Evolutionary conservation across 306 rosid genomes (phyloP).

Genomic region (Abrus precatorius): DNA sequence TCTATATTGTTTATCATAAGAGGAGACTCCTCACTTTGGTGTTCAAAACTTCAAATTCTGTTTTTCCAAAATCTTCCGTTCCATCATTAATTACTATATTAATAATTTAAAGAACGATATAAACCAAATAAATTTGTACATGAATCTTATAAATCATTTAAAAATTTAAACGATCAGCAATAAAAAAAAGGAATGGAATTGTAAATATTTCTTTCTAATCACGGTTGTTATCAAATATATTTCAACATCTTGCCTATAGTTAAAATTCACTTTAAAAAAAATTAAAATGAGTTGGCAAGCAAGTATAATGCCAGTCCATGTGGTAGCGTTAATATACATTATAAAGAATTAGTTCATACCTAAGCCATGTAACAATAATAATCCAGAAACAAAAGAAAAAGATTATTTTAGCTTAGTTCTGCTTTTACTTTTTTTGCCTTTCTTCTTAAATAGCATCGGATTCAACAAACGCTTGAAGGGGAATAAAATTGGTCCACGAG

Average conservation of each 20-base stretch:
- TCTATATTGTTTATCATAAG: too few species aligned
- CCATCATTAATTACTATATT: not conserved
- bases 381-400: not conserved
- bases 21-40: not conserved
- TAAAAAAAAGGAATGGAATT: not conserved
- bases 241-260: not conserved
- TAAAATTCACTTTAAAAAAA: not conserved
- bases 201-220: not conserved
- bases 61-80: not conserved
- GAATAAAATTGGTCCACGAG: constrained; percentile 36
- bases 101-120: not conserved
- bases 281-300: not conserved
- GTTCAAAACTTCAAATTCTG: not conserved
- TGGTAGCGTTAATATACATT: not conserved
- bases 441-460: constrained; percentile 65
- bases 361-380: constrained; percentile 21
- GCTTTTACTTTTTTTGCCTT: constrained; percentile 55
- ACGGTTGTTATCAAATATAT: not conserved
- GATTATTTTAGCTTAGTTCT: constrained; percentile 45
- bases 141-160: not conserved
- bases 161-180: not conserved
- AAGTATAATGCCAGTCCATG: too few species aligned
- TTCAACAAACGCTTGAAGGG: constrained; percentile 69
- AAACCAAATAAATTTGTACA: not conserved
- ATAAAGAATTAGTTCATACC: constrained; percentile 32